phyloP scores from a whole-genome alignment of 2,329 filamentous ascomycete species.

The Trichothecium roseum region DNA sequence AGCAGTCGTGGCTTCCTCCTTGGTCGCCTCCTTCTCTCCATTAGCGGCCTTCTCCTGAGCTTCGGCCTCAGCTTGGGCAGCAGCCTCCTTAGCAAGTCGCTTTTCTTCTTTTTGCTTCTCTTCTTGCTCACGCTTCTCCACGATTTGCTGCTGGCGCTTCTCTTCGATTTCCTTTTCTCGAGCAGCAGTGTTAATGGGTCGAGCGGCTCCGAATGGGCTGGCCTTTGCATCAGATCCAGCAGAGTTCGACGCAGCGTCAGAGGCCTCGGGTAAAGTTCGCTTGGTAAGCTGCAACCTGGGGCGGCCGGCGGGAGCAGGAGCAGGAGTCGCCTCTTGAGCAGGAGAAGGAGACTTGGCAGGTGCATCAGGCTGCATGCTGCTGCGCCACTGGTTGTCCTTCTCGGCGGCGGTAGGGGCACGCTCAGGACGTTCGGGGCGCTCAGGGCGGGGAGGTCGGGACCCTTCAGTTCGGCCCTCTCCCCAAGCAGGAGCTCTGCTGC shows the following conservation, averaged over 20 bases:
- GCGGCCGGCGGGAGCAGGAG: slow-evolving; percentile 44
- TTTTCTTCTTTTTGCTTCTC: slow-evolving; percentile 75
- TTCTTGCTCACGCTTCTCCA: slow-evolving; percentile 78
- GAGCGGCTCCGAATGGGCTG: slow-evolving; percentile 86
- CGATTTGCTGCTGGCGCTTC: slow-evolving; percentile 62
- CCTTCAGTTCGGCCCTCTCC: slow-evolving; percentile 67
- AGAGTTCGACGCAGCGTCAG: slow-evolving; percentile 40
- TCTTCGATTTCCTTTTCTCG: slow-evolving; percentile 86
- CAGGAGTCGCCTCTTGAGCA: slow-evolving; percentile 56
- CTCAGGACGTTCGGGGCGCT: slow-evolving; percentile 65
- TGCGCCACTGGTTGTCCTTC: slow-evolving; percentile 86
- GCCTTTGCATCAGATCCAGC: slow-evolving; percentile 62
- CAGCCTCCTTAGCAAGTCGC: slow-evolving; percentile 48
- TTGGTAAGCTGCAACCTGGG: slow-evolving; percentile 84
- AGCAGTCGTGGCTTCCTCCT: slow-evolving; percentile 17
- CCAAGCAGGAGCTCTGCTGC: slow-evolving; percentile 63
- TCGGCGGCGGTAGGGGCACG: slow-evolving; percentile 79
- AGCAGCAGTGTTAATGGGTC: slow-evolving; percentile 85
- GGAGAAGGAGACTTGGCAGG: slow-evolving; percentile 53
- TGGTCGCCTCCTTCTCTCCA: slow-evolving; percentile 22
- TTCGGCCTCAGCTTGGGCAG: slow-evolving; percentile 32
- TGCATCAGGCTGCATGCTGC: slow-evolving; percentile 78
- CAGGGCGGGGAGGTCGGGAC: slow-evolving; percentile 65
- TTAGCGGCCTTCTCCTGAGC: slow-evolving; percentile 24
- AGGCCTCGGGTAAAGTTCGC: slow-evolving; percentile 73